Evolutionary conservation across 345 rosid species (phyloP).

Genomic region (Ceriops zippeliana): DNA sequence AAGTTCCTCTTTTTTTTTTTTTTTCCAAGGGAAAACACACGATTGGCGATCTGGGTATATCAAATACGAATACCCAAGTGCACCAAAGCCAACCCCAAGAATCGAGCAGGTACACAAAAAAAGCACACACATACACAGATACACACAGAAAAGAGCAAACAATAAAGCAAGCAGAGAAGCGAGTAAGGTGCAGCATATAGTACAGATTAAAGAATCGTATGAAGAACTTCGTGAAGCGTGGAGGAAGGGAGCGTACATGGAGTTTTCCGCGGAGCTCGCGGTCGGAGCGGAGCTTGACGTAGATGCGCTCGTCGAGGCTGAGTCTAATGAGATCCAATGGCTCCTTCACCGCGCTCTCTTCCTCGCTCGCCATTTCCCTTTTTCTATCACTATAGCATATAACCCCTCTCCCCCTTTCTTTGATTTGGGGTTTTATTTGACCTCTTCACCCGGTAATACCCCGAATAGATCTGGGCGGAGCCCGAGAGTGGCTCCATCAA

Average conservation of each 20-base stretch:
- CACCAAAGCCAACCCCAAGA: not conserved
- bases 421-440: not conserved
- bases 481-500: too few species aligned
- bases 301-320: constrained; percentile 97
- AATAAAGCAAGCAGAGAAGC: not conserved
- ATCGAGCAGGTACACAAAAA: not conserved
- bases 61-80: not conserved
- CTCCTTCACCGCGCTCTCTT: constrained; percentile 96
- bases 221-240: not conserved
- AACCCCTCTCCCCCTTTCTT: not conserved
- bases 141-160: not conserved
- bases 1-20: not conserved
- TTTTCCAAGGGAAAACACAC: not conserved
- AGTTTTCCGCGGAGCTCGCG: constrained; percentile 99
- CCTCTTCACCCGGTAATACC: not conserved
- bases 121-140: not conserved
- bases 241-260: constrained; percentile 43
- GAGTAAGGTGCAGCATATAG: too few species aligned
- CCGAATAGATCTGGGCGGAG: too few species aligned
- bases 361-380: constrained; percentile 70
- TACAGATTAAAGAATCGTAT: not conserved
- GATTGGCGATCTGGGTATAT: not conserved
- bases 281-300: constrained; percentile 98
- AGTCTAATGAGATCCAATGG: constrained; percentile 96
- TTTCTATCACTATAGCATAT: not conserved